Evolutionary conservation across 495 filamentous ascomycete species (phyloP).

Genomic region (Xylaria intraflava): DNA sequence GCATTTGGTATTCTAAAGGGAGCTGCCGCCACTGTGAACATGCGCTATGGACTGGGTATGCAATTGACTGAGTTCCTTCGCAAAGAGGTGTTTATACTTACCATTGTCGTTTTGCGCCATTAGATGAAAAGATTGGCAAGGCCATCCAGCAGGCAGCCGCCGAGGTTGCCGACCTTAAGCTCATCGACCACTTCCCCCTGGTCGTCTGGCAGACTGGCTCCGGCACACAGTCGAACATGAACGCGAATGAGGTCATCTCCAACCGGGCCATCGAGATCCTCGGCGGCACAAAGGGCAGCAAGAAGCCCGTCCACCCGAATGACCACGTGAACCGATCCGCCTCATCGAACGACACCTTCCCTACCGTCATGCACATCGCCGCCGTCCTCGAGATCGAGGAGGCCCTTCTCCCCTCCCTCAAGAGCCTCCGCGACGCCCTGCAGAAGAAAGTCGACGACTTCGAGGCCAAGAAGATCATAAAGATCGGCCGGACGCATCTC

Average conservation of each 20-base stretch:
- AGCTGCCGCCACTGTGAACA: conserved; percentile 92
- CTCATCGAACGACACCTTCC: conserved; percentile 98
- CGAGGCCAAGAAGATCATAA: conserved; percentile 78
- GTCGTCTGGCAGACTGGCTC: conserved; percentile 99
- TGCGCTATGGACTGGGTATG: conserved; percentile 90
- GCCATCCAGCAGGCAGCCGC: conserved; percentile 91
- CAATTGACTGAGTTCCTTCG: conserved; percentile 10
- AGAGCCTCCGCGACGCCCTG: conserved; percentile 71
- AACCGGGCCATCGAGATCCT: conserved; percentile 98
- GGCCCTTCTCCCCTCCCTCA: conserved; percentile 74
- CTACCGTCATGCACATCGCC: conserved; percentile 98
- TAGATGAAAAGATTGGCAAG: conserved; percentile 83
- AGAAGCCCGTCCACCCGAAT: conserved; percentile 98
- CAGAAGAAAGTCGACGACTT: conserved; percentile 88
- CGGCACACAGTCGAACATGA: conserved; percentile 99
- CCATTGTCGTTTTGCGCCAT: conserved; percentile 14
- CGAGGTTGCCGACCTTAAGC: conserved; percentile 90
- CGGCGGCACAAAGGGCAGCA: conserved; percentile 85
- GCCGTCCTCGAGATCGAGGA: conserved; percentile 89
- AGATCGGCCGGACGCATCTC: conserved; percentile 96
- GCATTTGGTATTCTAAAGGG: conserved; percentile 98
- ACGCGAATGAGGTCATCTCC: conserved; percentile 99
- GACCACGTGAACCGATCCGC: conserved; percentile 99
- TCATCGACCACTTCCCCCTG: conserved; percentile 95
- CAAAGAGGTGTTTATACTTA: conserved; percentile 12